A percentile compares a stretch with the other conserved stretches of the same genome.
phyloP scores from a whole-genome alignment of 306 rosid genomes.

The Pyrus communis region DNA sequence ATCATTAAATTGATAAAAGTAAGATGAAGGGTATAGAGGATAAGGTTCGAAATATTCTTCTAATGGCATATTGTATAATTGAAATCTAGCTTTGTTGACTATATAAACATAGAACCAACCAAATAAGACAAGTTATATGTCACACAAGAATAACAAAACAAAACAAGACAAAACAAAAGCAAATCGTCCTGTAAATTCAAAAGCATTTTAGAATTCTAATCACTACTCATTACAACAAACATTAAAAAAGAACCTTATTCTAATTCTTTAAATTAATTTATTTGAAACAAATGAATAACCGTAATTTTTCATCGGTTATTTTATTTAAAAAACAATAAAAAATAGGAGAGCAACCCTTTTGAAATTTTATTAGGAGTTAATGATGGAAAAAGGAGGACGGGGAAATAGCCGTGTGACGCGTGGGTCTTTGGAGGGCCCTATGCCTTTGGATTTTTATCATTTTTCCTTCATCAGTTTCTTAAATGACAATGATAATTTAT shows the following conservation, averaged over 20 bases:
- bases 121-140: constrained; percentile 32
- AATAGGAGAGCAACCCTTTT: background rate
- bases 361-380: background rate
- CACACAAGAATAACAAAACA: background rate
- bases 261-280: constrained; percentile 9
- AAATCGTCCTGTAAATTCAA: constrained; percentile 13
- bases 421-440: background rate
- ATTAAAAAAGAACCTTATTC: constrained; percentile 4
- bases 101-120: background rate
- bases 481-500: constrained; percentile 4
- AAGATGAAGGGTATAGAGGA: background rate
- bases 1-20: background rate
- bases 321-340: too few relatives aligned
- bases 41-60: constrained; percentile 3
- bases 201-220: constrained; percentile 27
- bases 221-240: constrained; percentile 16
- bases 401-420: background rate
- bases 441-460: background rate
- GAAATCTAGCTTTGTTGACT: background rate
- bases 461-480: background rate
- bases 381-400: background rate
- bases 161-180: constrained; percentile 2
- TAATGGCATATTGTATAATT: constrained; percentile 8
- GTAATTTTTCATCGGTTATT: fast-evolving
- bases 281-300: too few relatives aligned